Evolutionary conservation across 495 filamentous ascomycete genomes (phyloP), one percentile per base, ranked within the genome.

Genomic region (Monascus purpureus): DNA sequence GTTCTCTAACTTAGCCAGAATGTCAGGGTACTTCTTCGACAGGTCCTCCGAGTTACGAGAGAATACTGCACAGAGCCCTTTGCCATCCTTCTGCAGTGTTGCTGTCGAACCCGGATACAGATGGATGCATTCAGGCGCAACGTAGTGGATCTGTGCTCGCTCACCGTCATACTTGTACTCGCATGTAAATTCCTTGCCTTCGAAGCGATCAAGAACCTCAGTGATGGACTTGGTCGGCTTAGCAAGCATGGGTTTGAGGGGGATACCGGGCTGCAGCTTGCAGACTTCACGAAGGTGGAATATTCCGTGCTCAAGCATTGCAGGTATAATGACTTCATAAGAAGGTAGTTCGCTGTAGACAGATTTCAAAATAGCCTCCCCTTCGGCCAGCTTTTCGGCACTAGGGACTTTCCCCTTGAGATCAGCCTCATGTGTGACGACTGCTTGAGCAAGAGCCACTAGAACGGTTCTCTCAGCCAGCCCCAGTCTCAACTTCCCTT

Each of bases 101-200:
- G 37, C 27, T 12, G 39, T 45, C 11, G 62, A 52, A 1, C 67
- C 74, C 4, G 62, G 69, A 45, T 63, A 83, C 25, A 84, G 67
- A 9, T 79, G 58, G 2, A 67, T 60, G 6, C 80, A 68, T 35
- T 88, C 79, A 26, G 93, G 82, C 2, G 90, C 76, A 23, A 97
- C 85, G 38, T 86, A 97, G 50, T 97, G 90, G 28, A 97, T 95
- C 55, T 97, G 90, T 11, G 92, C 88, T 47, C 90, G 65, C 53
- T 97, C 90, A 17, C 90, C 90, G 43, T 97, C 90, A 44, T 97
- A 97, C 47, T 97, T 97, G 63, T 93, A 97, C 47, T 97, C 90
- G 59, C 92, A 97, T 11, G 90, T 96, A 42, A 96, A 97, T 4
- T 80, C 79, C 50, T 92, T 87, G 22, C 80, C 75, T 57, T 96